Evolutionary conservation across 2,329 filamentous ascomycete species (phyloP).

Genomic region (Apiospora aurea): DNA sequence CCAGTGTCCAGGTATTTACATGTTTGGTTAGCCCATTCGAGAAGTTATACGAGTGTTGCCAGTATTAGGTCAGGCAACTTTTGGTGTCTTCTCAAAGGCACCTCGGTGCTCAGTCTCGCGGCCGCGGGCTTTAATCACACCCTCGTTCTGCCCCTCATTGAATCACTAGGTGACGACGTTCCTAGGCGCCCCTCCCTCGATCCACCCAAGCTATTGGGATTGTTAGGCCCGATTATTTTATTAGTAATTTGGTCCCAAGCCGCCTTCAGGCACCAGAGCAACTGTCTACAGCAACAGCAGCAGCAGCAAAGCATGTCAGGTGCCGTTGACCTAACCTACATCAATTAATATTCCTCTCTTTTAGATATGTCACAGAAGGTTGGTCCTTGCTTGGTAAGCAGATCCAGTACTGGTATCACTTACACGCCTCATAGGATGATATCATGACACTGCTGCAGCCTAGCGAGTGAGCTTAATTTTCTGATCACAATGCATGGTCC

Average conservation of each 20-base stretch:
- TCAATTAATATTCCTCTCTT: neutral
- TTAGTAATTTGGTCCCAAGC: constrained; percentile 10
- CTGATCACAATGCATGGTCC: neutral
- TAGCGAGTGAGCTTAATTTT: constrained; percentile 12
- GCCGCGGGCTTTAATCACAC: constrained; percentile 4
- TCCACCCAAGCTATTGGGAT: constrained; percentile 22
- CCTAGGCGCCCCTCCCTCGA: constrained; percentile 7
- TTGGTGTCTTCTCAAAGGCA: neutral
- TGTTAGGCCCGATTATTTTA: neutral
- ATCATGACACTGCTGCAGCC: constrained; percentile 13
- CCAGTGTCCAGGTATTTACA: neutral
- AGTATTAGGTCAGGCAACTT: neutral
- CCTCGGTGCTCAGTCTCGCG: neutral
- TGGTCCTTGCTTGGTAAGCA: neutral
- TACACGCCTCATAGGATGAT: constrained; percentile 3
- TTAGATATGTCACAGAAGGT: neutral
- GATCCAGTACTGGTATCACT: neutral
- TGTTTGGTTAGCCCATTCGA: neutral
- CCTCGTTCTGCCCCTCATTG: constrained; percentile 21
- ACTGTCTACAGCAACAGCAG: neutral
- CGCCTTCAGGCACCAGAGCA: neutral
- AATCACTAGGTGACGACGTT: constrained; percentile 21
- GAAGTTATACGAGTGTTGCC: neutral
- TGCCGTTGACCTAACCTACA: neutral
- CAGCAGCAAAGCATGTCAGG: neutral